Conservation (phyloP, 768 basidiomycete genomes). For the Hygrocybe coccinea region DNA sequence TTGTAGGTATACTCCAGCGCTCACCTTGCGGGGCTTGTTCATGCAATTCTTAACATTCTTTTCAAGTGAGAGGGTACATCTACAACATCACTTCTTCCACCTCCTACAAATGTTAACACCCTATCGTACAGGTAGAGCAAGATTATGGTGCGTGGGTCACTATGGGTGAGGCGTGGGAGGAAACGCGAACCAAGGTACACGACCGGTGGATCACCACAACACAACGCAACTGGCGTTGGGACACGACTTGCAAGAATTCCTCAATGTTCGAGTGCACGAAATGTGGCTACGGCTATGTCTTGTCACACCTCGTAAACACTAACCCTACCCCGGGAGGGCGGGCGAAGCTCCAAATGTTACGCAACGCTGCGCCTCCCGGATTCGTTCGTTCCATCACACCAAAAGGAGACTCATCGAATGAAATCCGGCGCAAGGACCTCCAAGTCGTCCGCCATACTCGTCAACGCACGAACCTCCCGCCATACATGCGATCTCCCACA, state of each 20-base stretch:
- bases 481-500: slow-evolving; percentile 17
- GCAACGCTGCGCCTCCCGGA: slow-evolving; percentile 22
- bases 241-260: not conserved
- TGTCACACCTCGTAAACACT: not conserved
- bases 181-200: not conserved
- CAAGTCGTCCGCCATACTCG: too few species aligned
- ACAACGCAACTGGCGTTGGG: slow-evolving; percentile 1
- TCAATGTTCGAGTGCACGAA: not conserved
- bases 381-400: slow-evolving; percentile 20
- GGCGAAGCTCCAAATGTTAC: slow-evolving; percentile 20
- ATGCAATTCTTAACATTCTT: slow-evolving; percentile 44
- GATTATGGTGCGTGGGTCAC: slow-evolving; percentile 25
- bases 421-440: slow-evolving; percentile 17
- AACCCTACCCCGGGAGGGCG: slow-evolving; percentile 9
- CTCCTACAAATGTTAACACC: not conserved
- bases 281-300: not conserved
- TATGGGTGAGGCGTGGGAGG: slow-evolving; percentile 27
- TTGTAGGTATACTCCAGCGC: slow-evolving; percentile 41
- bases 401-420: slow-evolving; percentile 8
- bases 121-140: slow-evolving; percentile 33
- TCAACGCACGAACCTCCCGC: slow-evolving; percentile 12
- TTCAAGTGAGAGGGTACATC: slow-evolving; percentile 32
- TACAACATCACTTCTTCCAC: not conserved
- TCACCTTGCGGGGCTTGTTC: slow-evolving; percentile 43
- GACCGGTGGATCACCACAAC: not conserved